Percentiles rank a stretch among this genome's conserved stretches.
These are phyloP conservation scores for Lachancea kluyveri DNA, from an alignment of 805 yeast species.

Conservation along the genomic window DNA sequence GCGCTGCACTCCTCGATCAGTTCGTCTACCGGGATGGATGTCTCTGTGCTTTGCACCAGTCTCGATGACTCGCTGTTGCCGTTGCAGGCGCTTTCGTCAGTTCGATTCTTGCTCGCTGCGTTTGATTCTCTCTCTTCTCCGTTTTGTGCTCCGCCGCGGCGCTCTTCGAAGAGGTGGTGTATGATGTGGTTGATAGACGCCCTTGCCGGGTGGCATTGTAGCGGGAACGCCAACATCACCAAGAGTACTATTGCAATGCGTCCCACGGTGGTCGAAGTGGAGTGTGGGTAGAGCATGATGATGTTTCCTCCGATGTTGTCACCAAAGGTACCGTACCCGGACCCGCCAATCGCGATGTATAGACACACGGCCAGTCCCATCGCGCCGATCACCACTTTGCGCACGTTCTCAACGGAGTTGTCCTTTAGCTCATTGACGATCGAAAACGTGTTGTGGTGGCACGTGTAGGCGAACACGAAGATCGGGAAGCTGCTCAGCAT, in stretches of 20 bases:
- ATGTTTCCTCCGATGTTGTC: slow-evolving; percentile 72
- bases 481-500: slow-evolving; percentile 80
- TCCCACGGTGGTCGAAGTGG: slow-evolving; percentile 67
- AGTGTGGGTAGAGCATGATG: slow-evolving; percentile 66
- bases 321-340: slow-evolving; percentile 88
- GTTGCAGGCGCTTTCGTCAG: slow-evolving; percentile 4
- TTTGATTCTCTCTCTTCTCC: slow-evolving; percentile 7
- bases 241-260: slow-evolving; percentile 72
- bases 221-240: slow-evolving; percentile 79
- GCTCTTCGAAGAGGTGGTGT: slow-evolving; percentile 40
- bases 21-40: slow-evolving; percentile 19
- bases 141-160: no score
- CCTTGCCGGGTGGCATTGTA: slow-evolving; percentile 88
- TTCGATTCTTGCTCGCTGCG: slow-evolving; percentile 1
- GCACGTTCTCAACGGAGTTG: slow-evolving; percentile 41
- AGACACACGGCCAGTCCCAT: slow-evolving; percentile 54
- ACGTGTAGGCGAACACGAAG: slow-evolving; percentile 89
- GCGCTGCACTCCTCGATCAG: slow-evolving; percentile 27
- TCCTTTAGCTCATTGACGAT: slow-evolving; percentile 73
- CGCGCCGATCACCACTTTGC: slow-evolving; percentile 44
- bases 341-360: slow-evolving; percentile 66
- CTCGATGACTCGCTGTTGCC: slow-evolving; percentile 6
- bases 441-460: slow-evolving; percentile 93
- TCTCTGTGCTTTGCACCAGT: slow-evolving; percentile 3
- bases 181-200: slow-evolving; percentile 71